Base-by-base conservation (phyloP, 768 basidiomycete species). In the Cytidiella melzeri region DNA sequence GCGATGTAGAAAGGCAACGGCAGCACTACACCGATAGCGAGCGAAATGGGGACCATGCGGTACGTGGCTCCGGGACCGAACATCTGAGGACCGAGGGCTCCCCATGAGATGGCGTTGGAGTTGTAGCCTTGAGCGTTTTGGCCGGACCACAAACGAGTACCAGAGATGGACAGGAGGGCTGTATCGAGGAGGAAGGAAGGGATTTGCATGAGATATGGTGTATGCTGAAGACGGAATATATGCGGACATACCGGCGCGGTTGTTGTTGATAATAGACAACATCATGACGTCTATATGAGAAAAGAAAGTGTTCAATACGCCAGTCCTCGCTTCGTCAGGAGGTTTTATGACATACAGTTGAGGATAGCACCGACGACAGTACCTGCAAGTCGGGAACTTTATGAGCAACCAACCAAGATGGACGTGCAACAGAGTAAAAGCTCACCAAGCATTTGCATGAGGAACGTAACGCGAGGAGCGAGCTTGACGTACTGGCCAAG, bases 381-480 rank as follows among this genome's bases (percentile, higher is more conserved):
- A 1, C 83, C 81, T 36, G 34, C 34, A 18, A 10, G 34, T 18
- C 34, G 10, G 10, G n/a, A 18, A 10, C 34, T n/a, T n/a, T 18
- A 18, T 36, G 10, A 36, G 34, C 34, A 10, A 18, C 34, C 10
- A 10, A 36, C 34, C 10, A 10, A 42, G 41, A 19, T 15, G 3
- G 20, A 21, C 2, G 24, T 5, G 3, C 19, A 12, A 3, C 12
- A 13, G 12, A 2, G 10, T 10, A 13, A 3, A 12, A 12, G 2
- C 41, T 18, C 13, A 37, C 4, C 60, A 21, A 40, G 20, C 50
- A 64, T 57, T 50, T 64, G 62, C 60, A 64, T 61, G 34, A 55
- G 43, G 62, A 85, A 84, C 2, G 82, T 77, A 27, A 75, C 55
- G 26, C 81, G 77, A 40, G 83, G 83, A 30, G 82, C 79, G 37